These are phyloP conservation scores for Penicillium sp. DNA, from an alignment of 2,329 filamentous ascomycete species.

Conservation along the genomic window DNA sequence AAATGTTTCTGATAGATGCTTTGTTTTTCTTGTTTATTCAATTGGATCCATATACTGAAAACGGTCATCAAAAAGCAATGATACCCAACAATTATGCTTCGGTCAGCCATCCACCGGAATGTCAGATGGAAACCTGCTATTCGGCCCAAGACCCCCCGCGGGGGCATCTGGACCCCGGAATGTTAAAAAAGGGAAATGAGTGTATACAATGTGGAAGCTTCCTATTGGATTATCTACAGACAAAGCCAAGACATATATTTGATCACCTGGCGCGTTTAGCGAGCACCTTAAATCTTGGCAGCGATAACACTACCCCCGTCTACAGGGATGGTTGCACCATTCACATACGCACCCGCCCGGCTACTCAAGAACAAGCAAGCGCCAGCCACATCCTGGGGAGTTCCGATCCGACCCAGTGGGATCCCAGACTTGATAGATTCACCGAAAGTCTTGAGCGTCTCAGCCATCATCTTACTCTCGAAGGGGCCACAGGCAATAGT, in stretches of 20 bases:
- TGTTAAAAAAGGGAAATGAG: not conserved
- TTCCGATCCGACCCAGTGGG: constrained; percentile 68
- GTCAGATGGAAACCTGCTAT: not conserved
- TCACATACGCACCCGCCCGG: constrained; percentile 66
- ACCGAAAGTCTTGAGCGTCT: constrained; percentile 51
- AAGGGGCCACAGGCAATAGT: constrained; percentile 70
- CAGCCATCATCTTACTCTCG: constrained; percentile 57
- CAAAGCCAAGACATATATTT: not conserved
- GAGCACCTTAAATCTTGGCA: constrained; percentile 39
- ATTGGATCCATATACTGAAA: not conserved
- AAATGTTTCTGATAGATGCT: not conserved
- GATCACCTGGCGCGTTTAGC: constrained; percentile 2
- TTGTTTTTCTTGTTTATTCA: not conserved
- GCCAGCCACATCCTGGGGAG: constrained; percentile 68
- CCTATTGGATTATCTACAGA: constrained; percentile 6
- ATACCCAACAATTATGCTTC: not conserved
- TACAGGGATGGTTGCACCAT: constrained; percentile 64
- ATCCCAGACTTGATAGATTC: constrained; percentile 56
- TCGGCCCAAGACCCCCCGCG: not conserved
- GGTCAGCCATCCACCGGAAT: constrained; percentile 8
- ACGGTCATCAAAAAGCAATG: not conserved
- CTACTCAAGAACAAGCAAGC: constrained; percentile 70
- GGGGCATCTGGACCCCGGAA: not conserved
- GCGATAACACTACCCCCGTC: constrained; percentile 57
- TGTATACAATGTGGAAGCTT: not conserved